phyloP scores from a whole-genome alignment of 768 basidiomycete genomes.

The Cystoderma amianthinum region DNA sequence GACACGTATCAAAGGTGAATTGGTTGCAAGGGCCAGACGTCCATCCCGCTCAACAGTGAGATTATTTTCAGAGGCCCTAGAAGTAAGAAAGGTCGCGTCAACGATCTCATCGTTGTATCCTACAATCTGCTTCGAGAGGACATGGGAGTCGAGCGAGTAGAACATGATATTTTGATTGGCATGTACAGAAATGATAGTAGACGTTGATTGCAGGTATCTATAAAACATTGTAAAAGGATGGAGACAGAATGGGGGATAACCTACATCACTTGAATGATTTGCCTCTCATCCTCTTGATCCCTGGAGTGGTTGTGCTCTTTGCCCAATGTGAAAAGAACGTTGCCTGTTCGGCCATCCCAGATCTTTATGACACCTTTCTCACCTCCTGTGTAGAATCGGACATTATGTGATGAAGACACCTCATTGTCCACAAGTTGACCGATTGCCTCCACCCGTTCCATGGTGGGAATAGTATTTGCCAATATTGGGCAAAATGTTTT shows the following conservation, averaged over 20 bases:
- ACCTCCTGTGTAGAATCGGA: slow-evolving; percentile 85
- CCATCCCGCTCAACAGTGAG: slow-evolving; percentile 37
- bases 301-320: slow-evolving; percentile 36
- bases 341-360: slow-evolving; percentile 73
- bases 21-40: slow-evolving; percentile 92
- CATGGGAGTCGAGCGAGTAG: slow-evolving; percentile 66
- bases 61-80: slow-evolving; percentile 13
- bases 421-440: slow-evolving; percentile 57
- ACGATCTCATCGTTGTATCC: slow-evolving; percentile 99
- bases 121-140: slow-evolving; percentile 74
- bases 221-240: slow-evolving; percentile 8
- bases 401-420: slow-evolving; percentile 25
- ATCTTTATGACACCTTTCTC: slow-evolving; percentile 82
- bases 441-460: slow-evolving; percentile 85
- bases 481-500: slow-evolving; percentile 48
- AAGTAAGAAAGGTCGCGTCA: slow-evolving; percentile 73
- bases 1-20: slow-evolving; percentile 90
- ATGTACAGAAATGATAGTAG: slow-evolving; percentile 75
- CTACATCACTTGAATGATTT: slow-evolving; percentile 79
- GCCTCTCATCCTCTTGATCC: slow-evolving; percentile 72
- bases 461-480: slow-evolving; percentile 71
- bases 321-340: slow-evolving; percentile 54
- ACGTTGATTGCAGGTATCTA: slow-evolving; percentile 64
- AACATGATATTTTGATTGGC: slow-evolving; percentile 97
- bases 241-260: slow-evolving; percentile 21